Base-by-base conservation (phyloP, 2,329 filamentous ascomycete species). In the Penicillium fuscoglaucum region DNA sequence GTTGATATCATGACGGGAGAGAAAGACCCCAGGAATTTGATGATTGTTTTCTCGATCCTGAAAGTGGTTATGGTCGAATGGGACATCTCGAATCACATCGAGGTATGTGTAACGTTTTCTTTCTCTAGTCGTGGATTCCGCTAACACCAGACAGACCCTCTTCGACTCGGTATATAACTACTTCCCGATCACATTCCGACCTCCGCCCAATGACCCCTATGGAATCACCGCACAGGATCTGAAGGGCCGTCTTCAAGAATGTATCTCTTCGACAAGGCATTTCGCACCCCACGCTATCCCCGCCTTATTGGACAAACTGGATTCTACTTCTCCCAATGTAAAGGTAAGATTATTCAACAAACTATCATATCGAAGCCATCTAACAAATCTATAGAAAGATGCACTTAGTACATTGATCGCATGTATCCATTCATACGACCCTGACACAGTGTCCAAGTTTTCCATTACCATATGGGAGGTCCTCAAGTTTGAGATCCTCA, bases 131-230 rank as follows among this genome's bases (percentile, higher is more conserved):
- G 10, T 12, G 33, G 13, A 37, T 9, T 29, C 12, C 17, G 13
- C 68, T 74, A 49, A 74, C 45, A 12, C 2, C n/a, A 3, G 3
- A 35, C 59, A 78, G 79, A 68, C 74, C 31, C 77, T 89, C 45
- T 89, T 89, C 68, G 87, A 90, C 63, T 81, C 86, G 4, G 86
- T 87, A 19, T 90, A 88, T 73, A 88, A 88, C 66, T 90, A 90
- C 71, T 90, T 89, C 68, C 87, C 87, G 0, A 89, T 90, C 64
- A 89, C 87, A 0, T 90, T 89, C 73, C 82, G 84, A 66, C 86
- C 87, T 12, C 87, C 87, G 1, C 87, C 86, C 12, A 86, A 88
- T 62, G 87, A 89, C 67, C 86, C 86, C 1, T 89, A 88, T 61
- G 84, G 85, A 1, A 88, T 90, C 60, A 89, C 87, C 2, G 84